Evolutionary conservation across 2,329 filamentous ascomycete species (phyloP).

Genomic region (Xylaria sp.): DNA sequence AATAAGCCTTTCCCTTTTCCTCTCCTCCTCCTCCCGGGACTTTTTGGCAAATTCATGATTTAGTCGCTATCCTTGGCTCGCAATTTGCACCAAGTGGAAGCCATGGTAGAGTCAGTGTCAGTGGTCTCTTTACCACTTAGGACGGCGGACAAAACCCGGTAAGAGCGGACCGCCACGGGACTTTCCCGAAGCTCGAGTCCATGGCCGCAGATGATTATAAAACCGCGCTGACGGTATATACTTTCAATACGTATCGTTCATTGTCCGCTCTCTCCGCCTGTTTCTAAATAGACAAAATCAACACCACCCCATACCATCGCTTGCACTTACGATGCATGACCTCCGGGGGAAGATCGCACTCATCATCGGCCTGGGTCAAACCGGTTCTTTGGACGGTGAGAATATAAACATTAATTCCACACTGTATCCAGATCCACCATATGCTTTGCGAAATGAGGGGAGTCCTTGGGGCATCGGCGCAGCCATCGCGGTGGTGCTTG

Average conservation of each 20-base stretch:
- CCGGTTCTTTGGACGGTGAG: background rate
- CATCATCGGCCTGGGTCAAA: conserved; percentile 29
- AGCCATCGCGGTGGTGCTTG: conserved; percentile 28
- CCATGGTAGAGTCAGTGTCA: background rate
- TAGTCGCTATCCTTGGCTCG: no score
- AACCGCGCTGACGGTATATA: background rate
- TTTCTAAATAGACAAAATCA: background rate
- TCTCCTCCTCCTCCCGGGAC: no score
- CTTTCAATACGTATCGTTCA: background rate
- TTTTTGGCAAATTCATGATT: no score
- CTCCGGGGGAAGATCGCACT: conserved; percentile 28
- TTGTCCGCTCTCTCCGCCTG: background rate
- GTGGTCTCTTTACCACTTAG: background rate
- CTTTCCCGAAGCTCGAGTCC: conserved; percentile 10
- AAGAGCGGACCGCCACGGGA: conserved; percentile 3
- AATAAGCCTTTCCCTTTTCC: no score
- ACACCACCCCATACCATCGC: background rate
- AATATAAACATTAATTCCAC: no score
- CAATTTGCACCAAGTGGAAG: background rate
- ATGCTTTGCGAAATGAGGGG: no score
- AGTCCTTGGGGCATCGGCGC: conserved; percentile 30
- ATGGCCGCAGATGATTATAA: background rate
- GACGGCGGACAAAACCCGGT: conserved; percentile 16
- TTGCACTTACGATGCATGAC: conserved; percentile 18
- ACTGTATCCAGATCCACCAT: no score